Percentiles rank a stretch among this genome's conserved stretches.
Conservation (phyloP, 2,329 filamentous ascomycete genomes). For the Paraphaeosphaeria sporulosa region DNA sequence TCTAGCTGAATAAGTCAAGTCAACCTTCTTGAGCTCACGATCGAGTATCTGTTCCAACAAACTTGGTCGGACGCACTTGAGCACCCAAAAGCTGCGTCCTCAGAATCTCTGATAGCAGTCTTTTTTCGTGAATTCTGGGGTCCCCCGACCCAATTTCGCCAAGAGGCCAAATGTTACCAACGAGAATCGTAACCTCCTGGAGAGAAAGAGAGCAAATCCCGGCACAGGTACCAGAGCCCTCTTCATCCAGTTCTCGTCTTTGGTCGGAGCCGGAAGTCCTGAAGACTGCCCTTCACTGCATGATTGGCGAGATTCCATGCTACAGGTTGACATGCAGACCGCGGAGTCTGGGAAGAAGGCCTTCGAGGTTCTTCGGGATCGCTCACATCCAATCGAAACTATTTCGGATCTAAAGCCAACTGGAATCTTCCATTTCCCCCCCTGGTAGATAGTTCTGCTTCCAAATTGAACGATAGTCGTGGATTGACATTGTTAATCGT, state of each 20-base stretch:
- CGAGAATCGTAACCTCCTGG: background rate
- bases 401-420: too few relatives aligned
- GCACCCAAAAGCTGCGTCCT: background rate
- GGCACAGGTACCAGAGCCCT: background rate
- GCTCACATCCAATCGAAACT: background rate
- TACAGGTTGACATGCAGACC: background rate
- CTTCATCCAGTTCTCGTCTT: background rate
- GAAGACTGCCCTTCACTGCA: too few relatives aligned
- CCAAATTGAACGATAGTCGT: background rate
- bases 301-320: background rate
- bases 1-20: too few relatives aligned
- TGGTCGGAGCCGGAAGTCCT: background rate
- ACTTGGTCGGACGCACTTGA: background rate
- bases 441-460: background rate
- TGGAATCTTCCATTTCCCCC: background rate
- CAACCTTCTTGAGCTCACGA: background rate
- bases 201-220: background rate
- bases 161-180: background rate
- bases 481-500: background rate
- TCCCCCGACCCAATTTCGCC: constrained; percentile 4
- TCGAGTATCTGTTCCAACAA: background rate
- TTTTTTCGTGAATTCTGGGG: background rate
- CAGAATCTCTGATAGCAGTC: background rate
- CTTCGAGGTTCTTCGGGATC: background rate
- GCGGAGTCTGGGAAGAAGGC: background rate